These are phyloP conservation scores for Lactarius indigo DNA, from an alignment of 768 basidiomycete genomes.

Conservation along the genomic window DNA sequence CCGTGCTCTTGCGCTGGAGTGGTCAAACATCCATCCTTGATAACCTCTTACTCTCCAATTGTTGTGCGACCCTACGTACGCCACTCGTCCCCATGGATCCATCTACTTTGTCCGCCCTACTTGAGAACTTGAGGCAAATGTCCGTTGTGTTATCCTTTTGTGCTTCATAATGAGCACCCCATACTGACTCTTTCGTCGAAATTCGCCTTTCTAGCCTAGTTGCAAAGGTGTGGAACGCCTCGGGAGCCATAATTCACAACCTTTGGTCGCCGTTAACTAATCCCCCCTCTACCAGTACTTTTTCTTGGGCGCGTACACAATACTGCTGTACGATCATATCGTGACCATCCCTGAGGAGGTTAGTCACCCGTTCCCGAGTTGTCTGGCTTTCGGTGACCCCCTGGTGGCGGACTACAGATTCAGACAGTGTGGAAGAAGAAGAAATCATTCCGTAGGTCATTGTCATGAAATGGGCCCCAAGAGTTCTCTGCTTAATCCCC, in stretches of 20 bases:
- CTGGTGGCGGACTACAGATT: conserved; percentile 5
- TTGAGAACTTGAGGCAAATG: conserved; percentile 19
- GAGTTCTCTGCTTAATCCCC: not conserved
- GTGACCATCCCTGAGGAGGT: conserved; percentile 23
- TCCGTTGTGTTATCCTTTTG: not conserved
- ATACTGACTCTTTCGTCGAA: not conserved
- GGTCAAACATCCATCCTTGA: too few relatives aligned
- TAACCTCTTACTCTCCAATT: not conserved
- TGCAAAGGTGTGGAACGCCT: conserved; percentile 18
- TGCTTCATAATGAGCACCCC: not conserved
- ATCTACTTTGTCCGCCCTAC: not conserved
- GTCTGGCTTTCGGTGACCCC: not conserved
- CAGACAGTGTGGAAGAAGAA: conserved; percentile 25
- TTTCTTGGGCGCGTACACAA: conserved; percentile 20
- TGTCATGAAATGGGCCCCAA: not conserved
- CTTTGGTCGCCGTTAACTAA: not conserved
- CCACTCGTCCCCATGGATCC: not conserved
- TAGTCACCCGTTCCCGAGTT: not conserved
- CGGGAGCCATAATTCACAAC: too few relatives aligned
- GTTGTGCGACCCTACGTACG: not conserved
- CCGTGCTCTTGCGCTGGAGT: not conserved
- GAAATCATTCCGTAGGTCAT: conserved; percentile 22
- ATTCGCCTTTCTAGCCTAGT: conserved; percentile 2
- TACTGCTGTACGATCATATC: conserved; percentile 23
- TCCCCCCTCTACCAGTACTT: conserved; percentile 19